Evolutionary conservation across 2,329 filamentous ascomycete genomes (phyloP), one percentile per base, ranked within the genome.

Genomic region (Arachnomyces sp.): DNA sequence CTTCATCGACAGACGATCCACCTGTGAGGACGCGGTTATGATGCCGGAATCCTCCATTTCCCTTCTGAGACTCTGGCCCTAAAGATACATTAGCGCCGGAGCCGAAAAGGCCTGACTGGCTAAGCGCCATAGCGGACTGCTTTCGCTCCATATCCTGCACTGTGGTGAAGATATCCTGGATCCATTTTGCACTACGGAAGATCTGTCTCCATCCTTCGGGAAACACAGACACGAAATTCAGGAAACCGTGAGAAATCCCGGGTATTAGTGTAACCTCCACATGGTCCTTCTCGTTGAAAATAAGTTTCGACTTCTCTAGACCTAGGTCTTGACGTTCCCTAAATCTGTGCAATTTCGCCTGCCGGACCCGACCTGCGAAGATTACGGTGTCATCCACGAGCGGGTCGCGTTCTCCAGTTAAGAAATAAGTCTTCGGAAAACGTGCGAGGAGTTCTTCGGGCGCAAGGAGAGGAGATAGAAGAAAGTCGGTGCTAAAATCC

Each of bases 321-420:
- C 67, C 76, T 34, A 71, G 55, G 29, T 81, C 77, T 46, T 74
- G 69, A 3, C 73, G 68, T 34, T 76, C 72, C 2, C 65, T 62
- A 63, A 77, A 70, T 37, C 73, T 65, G 45, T 75, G 72, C 3
- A 75, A 60, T 49, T 82, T 94, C 2, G 88, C 86, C 45, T 89
- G 79, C 5, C 88, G 74, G n/a, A 98, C 63, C 0, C 90, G 73
- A 0, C 90, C 92, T 0, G 92, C 89, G 55, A 98, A 95, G 46
- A 98, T 89, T 35, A 95, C 87, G 0, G 92, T 98, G 60, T 98
- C 92, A 56, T 98, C 92, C 0, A 96, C 92, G 0, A 98, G 68
- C 0, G 92, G 92, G 57, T 98, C 92, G 21, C 90, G 82, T 66
- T 98, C 92, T 36, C 92, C 92, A 0, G 92, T 96, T 38, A 96